Evolutionary conservation across 495 filamentous ascomycete genomes (phyloP).

Genomic region (Glarea lozoyensis): DNA sequence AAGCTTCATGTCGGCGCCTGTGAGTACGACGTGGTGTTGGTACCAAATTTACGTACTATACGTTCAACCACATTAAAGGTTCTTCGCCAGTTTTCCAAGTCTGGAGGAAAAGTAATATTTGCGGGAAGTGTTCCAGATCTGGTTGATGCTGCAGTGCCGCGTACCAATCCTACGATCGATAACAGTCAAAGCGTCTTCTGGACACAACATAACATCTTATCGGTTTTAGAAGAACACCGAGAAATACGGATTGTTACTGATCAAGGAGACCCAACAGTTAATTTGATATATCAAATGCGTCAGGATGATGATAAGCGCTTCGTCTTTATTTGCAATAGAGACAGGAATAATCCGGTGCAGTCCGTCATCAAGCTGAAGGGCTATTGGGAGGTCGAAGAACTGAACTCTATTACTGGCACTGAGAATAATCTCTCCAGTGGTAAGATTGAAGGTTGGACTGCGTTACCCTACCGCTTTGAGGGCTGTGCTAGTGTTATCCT

Average conservation of each 20-base stretch:
- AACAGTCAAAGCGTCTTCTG: slow-evolving; percentile 8
- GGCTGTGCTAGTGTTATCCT: slow-evolving; percentile 18
- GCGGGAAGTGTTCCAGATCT: slow-evolving; percentile 8
- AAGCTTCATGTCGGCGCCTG: slow-evolving; percentile 16
- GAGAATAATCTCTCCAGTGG: background rate
- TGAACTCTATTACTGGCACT: slow-evolving; percentile 17
- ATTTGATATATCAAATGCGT: slow-evolving; percentile 20
- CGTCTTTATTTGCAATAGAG: slow-evolving; percentile 22
- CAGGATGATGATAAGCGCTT: slow-evolving; percentile 19
- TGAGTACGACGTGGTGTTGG: slow-evolving; percentile 19
- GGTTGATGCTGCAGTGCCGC: slow-evolving; percentile 11
- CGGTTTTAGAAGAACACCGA: slow-evolving; percentile 9
- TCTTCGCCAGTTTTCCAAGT: slow-evolving; percentile 8
- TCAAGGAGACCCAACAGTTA: background rate
- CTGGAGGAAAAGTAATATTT: slow-evolving; percentile 17
- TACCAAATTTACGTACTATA: slow-evolving; percentile 21
- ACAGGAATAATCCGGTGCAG: slow-evolving; percentile 9
- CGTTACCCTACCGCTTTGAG: slow-evolving; percentile 15
- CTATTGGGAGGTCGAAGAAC: slow-evolving; percentile 10
- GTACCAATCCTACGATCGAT: slow-evolving; percentile 1
- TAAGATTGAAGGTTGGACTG: slow-evolving; percentile 11
- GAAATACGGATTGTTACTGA: slow-evolving; percentile 10
- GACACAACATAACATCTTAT: slow-evolving; percentile 12
- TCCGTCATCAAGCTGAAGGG: slow-evolving; percentile 13
- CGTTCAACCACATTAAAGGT: slow-evolving; percentile 15